phyloP scores from a whole-genome alignment of 2,329 filamentous ascomycete genomes.

The Endoconidiophora laricicola region DNA sequence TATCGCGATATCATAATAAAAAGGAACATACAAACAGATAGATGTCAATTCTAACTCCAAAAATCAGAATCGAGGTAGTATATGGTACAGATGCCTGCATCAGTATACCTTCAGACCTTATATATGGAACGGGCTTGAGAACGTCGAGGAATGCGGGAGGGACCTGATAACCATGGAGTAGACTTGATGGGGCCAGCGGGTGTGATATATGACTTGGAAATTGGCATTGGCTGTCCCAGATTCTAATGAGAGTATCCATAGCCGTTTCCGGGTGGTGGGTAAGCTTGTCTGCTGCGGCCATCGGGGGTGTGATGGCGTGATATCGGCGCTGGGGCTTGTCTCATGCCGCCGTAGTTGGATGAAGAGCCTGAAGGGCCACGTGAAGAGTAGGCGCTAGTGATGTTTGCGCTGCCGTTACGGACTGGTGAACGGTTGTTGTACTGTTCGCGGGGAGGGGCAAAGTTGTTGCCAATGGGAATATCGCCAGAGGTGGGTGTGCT shows the following conservation, averaged over 20 bases:
- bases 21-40: slow-evolving; percentile 2
- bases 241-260: slow-evolving; percentile 13
- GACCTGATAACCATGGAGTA: no score
- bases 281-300: slow-evolving; percentile 28
- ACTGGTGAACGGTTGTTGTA: slow-evolving; percentile 31
- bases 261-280: slow-evolving; percentile 16
- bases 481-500: slow-evolving; percentile 55
- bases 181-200: no score
- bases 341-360: slow-evolving; percentile 4
- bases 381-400: not conserved
- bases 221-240: not conserved
- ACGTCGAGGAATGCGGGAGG: not conserved
- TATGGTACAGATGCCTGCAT: no score
- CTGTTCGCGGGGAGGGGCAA: slow-evolving; percentile 30
- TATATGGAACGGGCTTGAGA: not conserved
- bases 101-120: no score
- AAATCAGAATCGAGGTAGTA: slow-evolving; percentile 2
- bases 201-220: no score
- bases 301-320: slow-evolving; percentile 40
- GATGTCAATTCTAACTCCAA: not conserved
- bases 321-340: slow-evolving; percentile 29
- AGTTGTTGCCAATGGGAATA: slow-evolving; percentile 46
- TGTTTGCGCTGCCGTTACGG: slow-evolving; percentile 28
- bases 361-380: slow-evolving; percentile 5
- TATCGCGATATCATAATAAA: slow-evolving; percentile 6